Evolutionary conservation across 192 early-diverging fungal species (phyloP), one percentile per base, ranked within the genome.

Genomic region (Entomortierella chlamydospora): DNA sequence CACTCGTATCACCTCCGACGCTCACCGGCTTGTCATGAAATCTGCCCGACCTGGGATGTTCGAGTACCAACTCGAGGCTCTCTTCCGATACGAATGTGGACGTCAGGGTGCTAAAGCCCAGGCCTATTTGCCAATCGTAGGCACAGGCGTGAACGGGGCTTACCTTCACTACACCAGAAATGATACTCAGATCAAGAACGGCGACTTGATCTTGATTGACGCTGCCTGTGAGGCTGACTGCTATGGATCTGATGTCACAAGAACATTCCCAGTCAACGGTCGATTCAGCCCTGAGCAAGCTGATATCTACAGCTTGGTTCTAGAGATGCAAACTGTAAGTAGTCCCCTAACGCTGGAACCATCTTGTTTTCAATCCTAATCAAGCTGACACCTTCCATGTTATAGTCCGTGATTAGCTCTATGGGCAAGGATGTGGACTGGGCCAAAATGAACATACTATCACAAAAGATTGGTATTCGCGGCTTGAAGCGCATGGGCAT

Each of bases 221-320:
- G 95, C 94, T 54, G 94, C 95, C 23, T 92, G 91, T 66, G 93
- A 96, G 62, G 82, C 72, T 53, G 69, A 90, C 49, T 87, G 88
- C 83, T 98, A 98, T 79, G 95, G 93, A 18, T 91, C 90, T 18
- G 97, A 98, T 66, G 94, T 98, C 73, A 98, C 97, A 5, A 87
- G 95, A 31, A 91, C 90, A 15, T 97, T 91, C 85, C 97, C 97
- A 0, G 86, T 91, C 30, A 91, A 91, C 55, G 90, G 92, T 0
- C 84, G 86, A 51, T 97, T 94, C 81, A 86, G 90, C 12, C 69
- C 80, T 18, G 89, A 93, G 68, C 91, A 88, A 58, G 87, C 87
- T 31, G 90, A 68, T 25, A 93, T 95, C 65, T 98, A 98, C 82
- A 81, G 86, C 67, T 83, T 95, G 49, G 93, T 94, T n/a, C 86